A percentile compares a stretch with the other conserved stretches of the same genome.
Evolutionary conservation across 306 rosid species (phyloP).

Genomic region (Erythrophleum fordii): DNA sequence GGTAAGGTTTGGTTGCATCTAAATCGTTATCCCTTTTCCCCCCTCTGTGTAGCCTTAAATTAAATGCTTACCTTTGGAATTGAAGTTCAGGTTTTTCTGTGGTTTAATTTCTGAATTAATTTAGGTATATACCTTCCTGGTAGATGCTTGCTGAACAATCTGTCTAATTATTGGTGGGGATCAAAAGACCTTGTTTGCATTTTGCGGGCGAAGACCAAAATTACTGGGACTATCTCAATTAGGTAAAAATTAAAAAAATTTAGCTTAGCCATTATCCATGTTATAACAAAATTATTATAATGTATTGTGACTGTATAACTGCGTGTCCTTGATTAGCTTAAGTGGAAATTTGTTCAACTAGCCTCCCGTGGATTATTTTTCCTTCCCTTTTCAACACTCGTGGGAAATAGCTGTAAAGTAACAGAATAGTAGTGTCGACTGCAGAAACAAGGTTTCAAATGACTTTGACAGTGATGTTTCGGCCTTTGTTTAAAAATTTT

Average conservation of each 20-base stretch:
- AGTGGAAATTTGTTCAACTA: not conserved
- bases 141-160: slow-evolving; percentile 1
- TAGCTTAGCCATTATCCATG: not conserved
- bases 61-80: slow-evolving; percentile 14
- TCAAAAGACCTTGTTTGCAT: slow-evolving; percentile 1
- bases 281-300: not conserved
- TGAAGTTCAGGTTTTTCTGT: slow-evolving; percentile 7
- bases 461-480: not conserved
- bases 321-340: not conserved
- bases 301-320: not conserved
- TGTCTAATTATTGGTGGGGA: not conserved
- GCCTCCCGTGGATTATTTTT: not conserved
- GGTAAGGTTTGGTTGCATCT: slow-evolving; percentile 22
- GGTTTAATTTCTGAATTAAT: slow-evolving; percentile 31
- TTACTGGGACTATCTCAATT: not conserved
- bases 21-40: slow-evolving; percentile 1
- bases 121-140: slow-evolving; percentile 3
- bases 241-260: not conserved
- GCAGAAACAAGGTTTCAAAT: not conserved
- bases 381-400: not conserved
- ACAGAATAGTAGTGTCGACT: too few relatives aligned
- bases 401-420: not conserved
- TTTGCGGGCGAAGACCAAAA: not conserved
- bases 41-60: slow-evolving; percentile 6
- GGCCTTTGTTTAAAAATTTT: not conserved